Evolutionary conservation across 2,329 filamentous ascomycete genomes (phyloP).

Genomic region (Sporothrix luriei): DNA sequence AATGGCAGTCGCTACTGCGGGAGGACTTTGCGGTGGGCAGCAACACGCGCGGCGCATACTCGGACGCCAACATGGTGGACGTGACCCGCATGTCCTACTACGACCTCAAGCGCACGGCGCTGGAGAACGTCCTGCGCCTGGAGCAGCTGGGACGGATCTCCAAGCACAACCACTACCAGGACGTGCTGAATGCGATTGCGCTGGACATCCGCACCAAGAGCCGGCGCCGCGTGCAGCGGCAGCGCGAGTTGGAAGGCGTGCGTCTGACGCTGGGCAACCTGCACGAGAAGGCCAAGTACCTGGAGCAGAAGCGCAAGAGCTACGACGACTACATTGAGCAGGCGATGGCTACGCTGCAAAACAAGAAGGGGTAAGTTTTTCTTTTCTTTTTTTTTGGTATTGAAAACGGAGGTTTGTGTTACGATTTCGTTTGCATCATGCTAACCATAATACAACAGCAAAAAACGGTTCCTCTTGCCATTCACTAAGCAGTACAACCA

Average conservation of each 20-base stretch:
- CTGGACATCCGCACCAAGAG: constrained; percentile 97
- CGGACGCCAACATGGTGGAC: constrained; percentile 85
- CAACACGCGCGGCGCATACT: constrained; percentile 80
- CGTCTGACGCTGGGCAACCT: constrained; percentile 73
- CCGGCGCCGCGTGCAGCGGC: constrained; percentile 83
- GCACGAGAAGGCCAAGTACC: constrained; percentile 83
- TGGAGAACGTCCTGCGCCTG: constrained; percentile 90
- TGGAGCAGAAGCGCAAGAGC: constrained; percentile 93
- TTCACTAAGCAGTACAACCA: constrained; percentile 99
- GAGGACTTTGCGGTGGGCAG: constrained; percentile 76
- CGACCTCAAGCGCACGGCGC: constrained; percentile 86
- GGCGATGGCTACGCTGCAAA: constrained; percentile 94
- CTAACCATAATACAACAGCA: constrained; percentile 50
- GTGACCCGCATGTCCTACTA: constrained; percentile 87
- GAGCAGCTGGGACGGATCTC: constrained; percentile 87
- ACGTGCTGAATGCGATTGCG: constrained; percentile 95
- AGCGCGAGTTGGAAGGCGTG: constrained; percentile 85
- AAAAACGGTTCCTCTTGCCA: constrained; percentile 90
- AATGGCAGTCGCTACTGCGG: constrained; percentile 77
- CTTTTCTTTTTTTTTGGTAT: too few species aligned
- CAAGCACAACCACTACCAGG: constrained; percentile 91
- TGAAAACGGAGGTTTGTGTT: too few species aligned
- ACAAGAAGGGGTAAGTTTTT: constrained; percentile 79
- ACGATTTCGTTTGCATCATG: constrained; percentile 2
- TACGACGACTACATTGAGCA: constrained; percentile 99